Percentiles rank a stretch among this genome's conserved stretches.
These are phyloP conservation scores for Davidsoniella australis DNA, from an alignment of 2,329 filamentous ascomycete species.

Conservation along the genomic window DNA sequence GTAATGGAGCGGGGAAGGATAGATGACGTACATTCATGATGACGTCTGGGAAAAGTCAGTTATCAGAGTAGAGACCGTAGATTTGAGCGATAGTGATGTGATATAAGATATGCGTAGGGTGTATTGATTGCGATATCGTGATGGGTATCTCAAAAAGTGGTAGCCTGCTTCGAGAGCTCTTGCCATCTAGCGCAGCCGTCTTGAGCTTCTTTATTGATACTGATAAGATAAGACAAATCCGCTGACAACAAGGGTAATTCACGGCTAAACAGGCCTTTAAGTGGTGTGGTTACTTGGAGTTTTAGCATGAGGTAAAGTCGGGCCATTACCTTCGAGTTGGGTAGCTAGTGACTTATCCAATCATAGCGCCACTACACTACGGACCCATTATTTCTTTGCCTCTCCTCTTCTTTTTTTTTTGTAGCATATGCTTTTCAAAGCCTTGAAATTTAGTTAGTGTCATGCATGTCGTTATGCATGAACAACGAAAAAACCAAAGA, in stretches of 20 bases:
- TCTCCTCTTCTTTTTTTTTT: not conserved
- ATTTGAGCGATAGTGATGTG: not conserved
- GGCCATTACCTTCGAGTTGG: not conserved
- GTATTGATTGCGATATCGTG: not conserved
- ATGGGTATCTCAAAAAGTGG: not conserved
- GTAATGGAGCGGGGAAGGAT: not conserved
- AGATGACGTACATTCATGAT: conserved; percentile 36
- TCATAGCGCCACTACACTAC: not conserved
- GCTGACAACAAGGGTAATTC: too few species aligned
- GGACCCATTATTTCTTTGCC: not conserved
- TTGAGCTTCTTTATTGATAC: not conserved
- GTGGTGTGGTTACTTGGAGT: not conserved
- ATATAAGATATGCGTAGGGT: not conserved
- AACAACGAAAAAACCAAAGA: not conserved
- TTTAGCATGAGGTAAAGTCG: not conserved
- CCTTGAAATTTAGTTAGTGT: not conserved
- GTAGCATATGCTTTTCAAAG: not conserved
- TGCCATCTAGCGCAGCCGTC: not conserved
- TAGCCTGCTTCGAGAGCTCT: not conserved
- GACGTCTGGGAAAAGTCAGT: conserved; percentile 3
- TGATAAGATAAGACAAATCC: conserved; percentile 1
- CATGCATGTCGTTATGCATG: not conserved
- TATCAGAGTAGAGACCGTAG: not conserved
- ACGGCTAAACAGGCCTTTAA: conserved; percentile 2
- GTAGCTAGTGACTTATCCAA: not conserved